Conservation (phyloP, 805 yeast genomes). For the Candida yuanshanica region DNA sequence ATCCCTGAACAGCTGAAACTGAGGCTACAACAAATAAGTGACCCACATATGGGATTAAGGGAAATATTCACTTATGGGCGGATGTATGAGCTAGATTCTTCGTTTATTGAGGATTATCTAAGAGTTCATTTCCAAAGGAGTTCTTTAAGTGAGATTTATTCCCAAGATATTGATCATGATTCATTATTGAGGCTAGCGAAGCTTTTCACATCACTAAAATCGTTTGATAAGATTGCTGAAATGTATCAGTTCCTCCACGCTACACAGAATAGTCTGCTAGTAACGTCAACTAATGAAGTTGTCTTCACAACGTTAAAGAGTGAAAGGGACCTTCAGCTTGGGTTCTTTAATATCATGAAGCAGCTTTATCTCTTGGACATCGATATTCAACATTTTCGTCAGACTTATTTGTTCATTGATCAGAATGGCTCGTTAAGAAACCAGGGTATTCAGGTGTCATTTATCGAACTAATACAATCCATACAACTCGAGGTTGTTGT, state of each 20-base stretch:
- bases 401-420: constrained; percentile 7
- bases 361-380: constrained; percentile 5
- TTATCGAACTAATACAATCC: constrained; percentile 9
- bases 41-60: constrained; percentile 15
- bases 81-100: constrained; percentile 7
- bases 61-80: constrained; percentile 8
- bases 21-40: constrained; percentile 8
- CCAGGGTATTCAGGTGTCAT: constrained; percentile 3
- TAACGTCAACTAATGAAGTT: constrained; percentile 5
- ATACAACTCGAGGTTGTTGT: constrained; percentile 13
- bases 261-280: constrained; percentile 1
- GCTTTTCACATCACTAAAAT: constrained; percentile 7
- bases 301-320: constrained; percentile 7
- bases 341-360: constrained; percentile 11
- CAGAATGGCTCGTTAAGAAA: constrained; percentile 3
- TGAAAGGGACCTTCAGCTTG: constrained; percentile 15
- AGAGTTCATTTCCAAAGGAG: background rate
- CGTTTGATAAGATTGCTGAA: constrained; percentile 8
- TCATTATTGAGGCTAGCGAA: constrained; percentile 8
- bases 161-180: constrained; percentile 6
- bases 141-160: background rate
- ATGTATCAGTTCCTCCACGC: constrained; percentile 8
- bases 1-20: constrained; percentile 4
- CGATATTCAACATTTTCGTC: constrained; percentile 11
- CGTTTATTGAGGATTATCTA: constrained; percentile 9